Evolutionary conservation across 306 rosid genomes (phyloP).

Genomic region (Leucaena leucocephala): DNA sequence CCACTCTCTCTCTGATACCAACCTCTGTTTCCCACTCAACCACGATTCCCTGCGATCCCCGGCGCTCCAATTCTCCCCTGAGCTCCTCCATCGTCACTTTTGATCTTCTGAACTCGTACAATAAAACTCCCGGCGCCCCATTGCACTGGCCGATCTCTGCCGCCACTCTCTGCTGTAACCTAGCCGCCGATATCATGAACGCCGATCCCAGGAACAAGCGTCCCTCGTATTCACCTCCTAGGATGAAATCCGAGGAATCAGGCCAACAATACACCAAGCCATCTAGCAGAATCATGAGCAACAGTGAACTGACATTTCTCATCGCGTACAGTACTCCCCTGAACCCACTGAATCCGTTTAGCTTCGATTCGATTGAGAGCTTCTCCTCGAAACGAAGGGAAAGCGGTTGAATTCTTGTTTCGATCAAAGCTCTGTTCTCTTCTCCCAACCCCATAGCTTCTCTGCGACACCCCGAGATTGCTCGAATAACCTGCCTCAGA

Average conservation of each 20-base stretch:
- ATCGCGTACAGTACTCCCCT: conserved; percentile 93
- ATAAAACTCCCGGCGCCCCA: conserved; percentile 71
- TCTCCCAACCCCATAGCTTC: conserved; percentile 85
- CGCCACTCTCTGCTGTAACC: conserved; percentile 85
- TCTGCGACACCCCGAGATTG: conserved; percentile 73
- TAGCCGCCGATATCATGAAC: conserved; percentile 70
- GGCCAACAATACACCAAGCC: conserved; percentile 80
- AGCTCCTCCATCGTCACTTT: conserved; percentile 87
- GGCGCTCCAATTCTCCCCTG: conserved; percentile 77
- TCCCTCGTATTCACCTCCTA: conserved; percentile 66
- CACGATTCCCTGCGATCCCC: conserved; percentile 41
- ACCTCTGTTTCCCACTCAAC: conserved; percentile 72
- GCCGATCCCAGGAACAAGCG: conserved; percentile 72
- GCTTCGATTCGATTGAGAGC: conserved; percentile 83
- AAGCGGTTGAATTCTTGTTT: conserved; percentile 77
- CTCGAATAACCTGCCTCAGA: conserved; percentile 63
- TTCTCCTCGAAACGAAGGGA: conserved; percentile 76
- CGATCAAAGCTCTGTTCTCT: conserved; percentile 82
- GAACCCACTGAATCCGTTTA: conserved; percentile 95
- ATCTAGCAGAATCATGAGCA: conserved; percentile 63
- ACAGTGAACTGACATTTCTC: conserved; percentile 93
- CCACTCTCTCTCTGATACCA: conserved; percentile 77
- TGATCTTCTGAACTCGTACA: conserved; percentile 77
- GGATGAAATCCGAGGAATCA: conserved; percentile 61
- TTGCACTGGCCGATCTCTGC: conserved; percentile 67